phyloP scores from a whole-genome alignment of 305 asterid species.

The Fraxinus xanthoxyloides region DNA sequence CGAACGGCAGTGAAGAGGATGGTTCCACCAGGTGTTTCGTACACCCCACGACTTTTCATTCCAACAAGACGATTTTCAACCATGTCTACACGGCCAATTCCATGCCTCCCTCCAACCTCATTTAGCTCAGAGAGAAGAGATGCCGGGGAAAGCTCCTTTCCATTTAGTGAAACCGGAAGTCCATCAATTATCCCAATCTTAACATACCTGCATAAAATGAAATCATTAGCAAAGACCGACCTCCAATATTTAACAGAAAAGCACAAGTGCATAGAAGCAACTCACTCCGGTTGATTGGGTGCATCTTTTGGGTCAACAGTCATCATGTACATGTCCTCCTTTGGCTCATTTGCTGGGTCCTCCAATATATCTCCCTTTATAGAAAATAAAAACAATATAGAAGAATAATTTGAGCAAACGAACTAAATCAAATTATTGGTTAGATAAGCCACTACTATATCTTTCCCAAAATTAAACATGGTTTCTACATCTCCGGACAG shows the following conservation, averaged over 20 bases:
- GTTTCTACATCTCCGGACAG: not conserved
- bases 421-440: not conserved
- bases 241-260: not conserved
- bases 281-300: slow-evolving; percentile 85
- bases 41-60: slow-evolving; percentile 96
- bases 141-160: slow-evolving; percentile 73
- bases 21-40: slow-evolving; percentile 94
- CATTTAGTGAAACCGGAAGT: slow-evolving; percentile 14
- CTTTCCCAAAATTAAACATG: not conserved
- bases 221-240: not conserved
- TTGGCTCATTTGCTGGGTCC: slow-evolving; percentile 93
- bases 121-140: slow-evolving; percentile 73
- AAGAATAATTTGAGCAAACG: not conserved
- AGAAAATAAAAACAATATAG: not conserved
- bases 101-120: slow-evolving; percentile 76
- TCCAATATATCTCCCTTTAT: slow-evolving; percentile 83
- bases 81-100: slow-evolving; percentile 86
- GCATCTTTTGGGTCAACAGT: slow-evolving; percentile 74
- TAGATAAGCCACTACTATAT: not conserved
- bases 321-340: slow-evolving; percentile 94
- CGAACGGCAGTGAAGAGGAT: slow-evolving; percentile 75
- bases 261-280: slow-evolving; percentile 6
- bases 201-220: slow-evolving; percentile 45
- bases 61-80: slow-evolving; percentile 90
- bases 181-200: slow-evolving; percentile 81